Base-by-base conservation (phyloP, 768 basidiomycete species). In the Sporobolomyces roseus region DNA sequence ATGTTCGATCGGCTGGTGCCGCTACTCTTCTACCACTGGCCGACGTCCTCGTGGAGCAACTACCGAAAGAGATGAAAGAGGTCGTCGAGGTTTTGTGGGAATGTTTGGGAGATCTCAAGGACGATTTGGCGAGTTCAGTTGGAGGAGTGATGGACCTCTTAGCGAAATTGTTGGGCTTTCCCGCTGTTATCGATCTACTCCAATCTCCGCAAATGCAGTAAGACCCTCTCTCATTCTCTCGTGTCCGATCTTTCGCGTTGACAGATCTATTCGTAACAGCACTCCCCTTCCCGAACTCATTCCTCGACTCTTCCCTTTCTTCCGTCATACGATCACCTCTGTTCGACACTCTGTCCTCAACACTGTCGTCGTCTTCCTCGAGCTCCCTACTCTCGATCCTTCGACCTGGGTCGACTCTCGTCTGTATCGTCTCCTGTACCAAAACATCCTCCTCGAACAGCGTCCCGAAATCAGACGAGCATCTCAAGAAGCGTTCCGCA, bases 101-200 rank as follows among this genome's bases (percentile, higher is more conserved):
- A 68, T 97, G 93, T 75, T 80, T 99, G 43, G 85, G 84, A 30
- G 89, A 91, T 74, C 91, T 94, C 85, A 93, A 92, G 77, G 96
- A 99, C 78, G 96, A 99, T 74, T 80, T 99, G 4, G 91, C 92
- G 71, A 97, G 92, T 59, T 97, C 93, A 66, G 91, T 96, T 45
- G 93, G 93, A 46, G 88, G 90, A 14, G 92, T 98, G 30, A 98
- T 99, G 96, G 93, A 96, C 77, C 82, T 99, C 2, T 81, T 99
- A n/a, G 71, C 71, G 29, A 63, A 69, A 41, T 60, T 74, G 7
- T 60, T 74, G 32, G 67, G 55, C 38, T 73, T 55, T 35, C 53
- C 67, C 0, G 51, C 45, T 14, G 65, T 73, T 17, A 62, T 73
- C 19, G 52, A 38, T 14, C 41, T 70, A 32, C 43, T 75, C 13